Conservation (phyloP, 345 rosid species). For the Salix dunnii region DNA sequence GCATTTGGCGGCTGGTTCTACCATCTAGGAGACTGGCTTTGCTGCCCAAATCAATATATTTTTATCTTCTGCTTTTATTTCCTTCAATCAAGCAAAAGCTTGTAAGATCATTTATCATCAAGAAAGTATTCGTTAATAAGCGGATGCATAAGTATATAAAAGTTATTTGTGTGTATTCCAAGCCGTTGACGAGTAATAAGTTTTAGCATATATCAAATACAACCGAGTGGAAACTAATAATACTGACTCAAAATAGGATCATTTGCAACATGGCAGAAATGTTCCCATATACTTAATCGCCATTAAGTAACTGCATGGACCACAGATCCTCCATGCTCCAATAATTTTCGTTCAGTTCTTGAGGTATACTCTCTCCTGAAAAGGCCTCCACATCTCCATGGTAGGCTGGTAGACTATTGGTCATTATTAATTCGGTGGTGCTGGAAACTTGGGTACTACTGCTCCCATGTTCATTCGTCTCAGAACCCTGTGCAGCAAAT, state of each 20-base stretch:
- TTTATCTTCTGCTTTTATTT: too few species aligned
- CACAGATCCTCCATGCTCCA: constrained; percentile 89
- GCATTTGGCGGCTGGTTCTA: too few species aligned
- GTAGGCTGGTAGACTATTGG: constrained; percentile 45
- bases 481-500: constrained; percentile 38
- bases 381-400: constrained; percentile 24
- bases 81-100: not conserved
- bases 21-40: too few species aligned
- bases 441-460: constrained; percentile 37
- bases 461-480: constrained; percentile 36
- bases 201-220: not conserved
- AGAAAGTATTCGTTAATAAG: not conserved
- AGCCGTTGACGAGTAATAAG: not conserved
- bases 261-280: not conserved
- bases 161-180: not conserved
- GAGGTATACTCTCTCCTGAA: constrained; percentile 7
- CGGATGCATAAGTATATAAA: not conserved
- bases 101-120: too few species aligned
- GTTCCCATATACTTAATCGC: constrained; percentile 13
- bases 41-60: too few species aligned
- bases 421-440: constrained; percentile 36
- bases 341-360: constrained; percentile 50
- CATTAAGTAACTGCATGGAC: constrained; percentile 66
- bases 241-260: not conserved
- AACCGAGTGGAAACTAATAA: not conserved